Conservation (phyloP, 352 stramenopile species). For the Globisporangium iwayamae region DNA sequence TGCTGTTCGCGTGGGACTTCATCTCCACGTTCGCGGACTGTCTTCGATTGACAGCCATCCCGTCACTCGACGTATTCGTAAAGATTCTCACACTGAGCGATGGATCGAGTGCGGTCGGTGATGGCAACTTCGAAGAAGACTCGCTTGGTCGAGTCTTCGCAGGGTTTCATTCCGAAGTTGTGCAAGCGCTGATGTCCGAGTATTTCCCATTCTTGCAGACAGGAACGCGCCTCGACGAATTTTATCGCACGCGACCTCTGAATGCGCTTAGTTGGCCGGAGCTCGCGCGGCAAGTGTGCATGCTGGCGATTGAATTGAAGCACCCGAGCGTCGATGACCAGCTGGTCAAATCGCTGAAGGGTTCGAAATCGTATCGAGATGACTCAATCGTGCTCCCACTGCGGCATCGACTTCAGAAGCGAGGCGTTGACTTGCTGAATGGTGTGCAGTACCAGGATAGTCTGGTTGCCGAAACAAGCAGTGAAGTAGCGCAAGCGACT, state of each 20-base stretch:
- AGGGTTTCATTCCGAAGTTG: slow-evolving; percentile 47
- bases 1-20: slow-evolving; percentile 78
- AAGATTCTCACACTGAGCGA: slow-evolving; percentile 46
- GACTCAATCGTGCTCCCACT: slow-evolving; percentile 57
- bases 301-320: slow-evolving; percentile 68
- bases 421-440: slow-evolving; percentile 47
- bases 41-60: slow-evolving; percentile 41
- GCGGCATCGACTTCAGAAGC: slow-evolving; percentile 31
- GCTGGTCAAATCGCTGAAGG: slow-evolving; percentile 71
- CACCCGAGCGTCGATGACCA: slow-evolving; percentile 69
- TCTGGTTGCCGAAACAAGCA: neutral
- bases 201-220: slow-evolving; percentile 73
- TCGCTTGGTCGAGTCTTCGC: slow-evolving; percentile 41
- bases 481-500: neutral
- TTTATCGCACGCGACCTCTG: slow-evolving; percentile 66
- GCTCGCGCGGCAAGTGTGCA: slow-evolving; percentile 66
- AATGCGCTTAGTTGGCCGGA: slow-evolving; percentile 83
- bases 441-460: slow-evolving; percentile 53
- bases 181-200: slow-evolving; percentile 51
- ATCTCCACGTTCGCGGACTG: slow-evolving; percentile 72
- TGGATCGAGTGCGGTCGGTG: slow-evolving; percentile 40
- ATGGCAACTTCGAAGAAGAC: slow-evolving; percentile 48
- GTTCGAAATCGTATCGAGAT: slow-evolving; percentile 66
- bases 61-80: slow-evolving; percentile 52
- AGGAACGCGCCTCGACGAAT: slow-evolving; percentile 65